Evolutionary conservation across 441 rosid species (phyloP).

Genomic region (Hypseocharis bilobata): DNA sequence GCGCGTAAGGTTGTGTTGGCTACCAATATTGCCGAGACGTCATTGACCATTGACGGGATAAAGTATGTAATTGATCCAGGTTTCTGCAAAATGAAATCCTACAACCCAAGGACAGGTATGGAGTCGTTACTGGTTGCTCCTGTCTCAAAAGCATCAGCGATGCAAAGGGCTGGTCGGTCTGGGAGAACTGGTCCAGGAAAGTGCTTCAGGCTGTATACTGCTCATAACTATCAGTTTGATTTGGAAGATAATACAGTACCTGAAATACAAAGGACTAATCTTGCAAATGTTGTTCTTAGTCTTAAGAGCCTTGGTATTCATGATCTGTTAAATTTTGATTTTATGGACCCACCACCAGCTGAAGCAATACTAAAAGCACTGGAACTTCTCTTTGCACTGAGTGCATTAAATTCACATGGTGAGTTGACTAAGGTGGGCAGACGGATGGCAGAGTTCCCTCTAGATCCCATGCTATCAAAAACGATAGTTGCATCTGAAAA

Average conservation of each 20-base stretch:
- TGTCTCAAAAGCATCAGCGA: slow-evolving; percentile 95
- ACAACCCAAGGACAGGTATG: slow-evolving; percentile 97
- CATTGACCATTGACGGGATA: slow-evolving; percentile 92
- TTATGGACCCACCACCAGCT: slow-evolving; percentile 97
- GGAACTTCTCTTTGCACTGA: slow-evolving; percentile 75
- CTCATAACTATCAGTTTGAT: slow-evolving; percentile 67
- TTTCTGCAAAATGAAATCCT: slow-evolving; percentile 86
- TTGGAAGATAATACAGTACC: slow-evolving; percentile 87
- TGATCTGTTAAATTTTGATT: slow-evolving; percentile 81
- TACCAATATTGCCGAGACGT: slow-evolving; percentile 95
- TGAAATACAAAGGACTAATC: slow-evolving; percentile 86
- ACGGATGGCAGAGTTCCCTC: slow-evolving; percentile 94
- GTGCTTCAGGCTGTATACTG: slow-evolving; percentile 82
- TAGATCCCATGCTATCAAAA: slow-evolving; percentile 90
- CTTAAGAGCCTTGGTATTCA: slow-evolving; percentile 97
- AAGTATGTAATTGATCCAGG: slow-evolving; percentile 93
- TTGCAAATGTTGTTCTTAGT: slow-evolving; percentile 80
- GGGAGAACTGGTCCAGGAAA: slow-evolving; percentile 96
- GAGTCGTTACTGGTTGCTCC: slow-evolving; percentile 86
- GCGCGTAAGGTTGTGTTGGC: slow-evolving; percentile 92
- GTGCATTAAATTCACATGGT: slow-evolving; percentile 83
- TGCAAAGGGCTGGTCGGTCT: slow-evolving; percentile 88
- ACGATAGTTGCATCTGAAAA: slow-evolving; percentile 92
- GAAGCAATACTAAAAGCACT: slow-evolving; percentile 87
- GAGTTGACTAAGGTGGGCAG: slow-evolving; percentile 90